These are phyloP conservation scores for Jatropha multifida DNA, from an alignment of 441 rosid genomes.

Conservation along the genomic window DNA sequence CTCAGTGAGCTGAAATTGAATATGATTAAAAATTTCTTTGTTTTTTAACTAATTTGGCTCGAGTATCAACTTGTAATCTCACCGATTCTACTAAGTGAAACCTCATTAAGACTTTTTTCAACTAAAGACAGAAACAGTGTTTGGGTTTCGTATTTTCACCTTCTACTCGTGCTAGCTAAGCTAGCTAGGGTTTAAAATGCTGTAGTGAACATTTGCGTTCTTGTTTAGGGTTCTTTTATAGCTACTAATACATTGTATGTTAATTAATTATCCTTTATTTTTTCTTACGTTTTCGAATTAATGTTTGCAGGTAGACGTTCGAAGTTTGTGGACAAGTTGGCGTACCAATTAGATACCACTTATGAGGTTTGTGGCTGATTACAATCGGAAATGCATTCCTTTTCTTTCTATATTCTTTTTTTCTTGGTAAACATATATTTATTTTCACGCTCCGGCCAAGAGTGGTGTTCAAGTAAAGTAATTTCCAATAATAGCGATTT, in stretches of 20 bases:
- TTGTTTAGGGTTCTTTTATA: not conserved
- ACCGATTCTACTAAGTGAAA: no score
- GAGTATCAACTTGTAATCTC: no score
- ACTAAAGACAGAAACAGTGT: no score
- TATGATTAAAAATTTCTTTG: no score
- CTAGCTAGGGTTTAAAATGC: not conserved
- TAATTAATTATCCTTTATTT: not conserved
- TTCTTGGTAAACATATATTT: not conserved
- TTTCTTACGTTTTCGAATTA: not conserved
- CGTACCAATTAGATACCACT: conserved; percentile 28
- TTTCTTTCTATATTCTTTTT: not conserved
- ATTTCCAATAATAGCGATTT: no score
- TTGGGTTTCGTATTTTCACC: no score
- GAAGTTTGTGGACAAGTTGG: conserved; percentile 32
- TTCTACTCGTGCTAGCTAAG: not conserved
- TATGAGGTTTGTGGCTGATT: conserved; percentile 30
- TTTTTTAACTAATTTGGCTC: no score
- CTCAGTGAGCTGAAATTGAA: no score
- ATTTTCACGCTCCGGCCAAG: no score
- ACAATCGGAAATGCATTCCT: not conserved
- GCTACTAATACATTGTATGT: not conserved
- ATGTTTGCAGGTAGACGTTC: conserved; percentile 51
- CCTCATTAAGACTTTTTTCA: not conserved
- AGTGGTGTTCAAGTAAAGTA: no score
- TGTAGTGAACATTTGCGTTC: not conserved